These are phyloP conservation scores for Alternaria panax DNA, from an alignment of 2,329 filamentous ascomycete genomes.

Conservation along the genomic window DNA sequence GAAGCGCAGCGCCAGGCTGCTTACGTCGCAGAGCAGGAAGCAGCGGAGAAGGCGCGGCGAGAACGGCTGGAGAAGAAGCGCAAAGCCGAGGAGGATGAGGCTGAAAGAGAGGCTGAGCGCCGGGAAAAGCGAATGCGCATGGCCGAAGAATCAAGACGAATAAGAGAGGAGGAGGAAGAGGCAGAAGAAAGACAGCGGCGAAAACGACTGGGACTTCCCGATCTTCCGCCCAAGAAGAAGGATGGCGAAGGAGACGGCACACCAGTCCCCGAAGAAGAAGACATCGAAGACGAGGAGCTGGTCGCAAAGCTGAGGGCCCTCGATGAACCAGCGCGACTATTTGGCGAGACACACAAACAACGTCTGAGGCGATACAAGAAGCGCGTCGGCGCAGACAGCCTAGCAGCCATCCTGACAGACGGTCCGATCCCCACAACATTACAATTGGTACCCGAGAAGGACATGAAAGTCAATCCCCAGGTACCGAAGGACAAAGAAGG, in stretches of 20 bases:
- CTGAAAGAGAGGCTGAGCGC: constrained; percentile 70
- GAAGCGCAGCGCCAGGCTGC: constrained; percentile 82
- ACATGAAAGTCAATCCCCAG: constrained; percentile 79
- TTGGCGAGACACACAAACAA: constrained; percentile 78
- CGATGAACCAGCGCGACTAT: constrained; percentile 76
- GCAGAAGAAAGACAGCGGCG: constrained; percentile 76
- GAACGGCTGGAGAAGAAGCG: constrained; percentile 79
- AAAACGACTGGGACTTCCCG: constrained; percentile 81
- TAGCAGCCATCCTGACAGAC: constrained; percentile 62
- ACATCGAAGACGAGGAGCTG: constrained; percentile 76
- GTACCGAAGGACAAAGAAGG: constrained; percentile 70
- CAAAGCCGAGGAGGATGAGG: constrained; percentile 86
- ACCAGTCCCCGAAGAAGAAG: constrained; percentile 59
- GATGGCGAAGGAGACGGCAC: constrained; percentile 55
- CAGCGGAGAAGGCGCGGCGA: constrained; percentile 73
- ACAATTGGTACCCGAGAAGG: constrained; percentile 78
- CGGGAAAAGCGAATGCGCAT: constrained; percentile 84
- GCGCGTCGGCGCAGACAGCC: constrained; percentile 57
- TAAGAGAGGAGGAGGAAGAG: constrained; percentile 75
- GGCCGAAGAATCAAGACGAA: constrained; percentile 77
- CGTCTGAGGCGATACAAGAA: constrained; percentile 75
- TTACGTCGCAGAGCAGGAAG: constrained; percentile 83
- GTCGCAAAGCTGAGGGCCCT: constrained; percentile 71
- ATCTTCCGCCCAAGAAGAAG: constrained; percentile 64
- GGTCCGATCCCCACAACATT: constrained; percentile 89